Evolutionary conservation across 1,284 basidiomycete species (phyloP).

Genomic region (Cryptococcus sp.): DNA sequence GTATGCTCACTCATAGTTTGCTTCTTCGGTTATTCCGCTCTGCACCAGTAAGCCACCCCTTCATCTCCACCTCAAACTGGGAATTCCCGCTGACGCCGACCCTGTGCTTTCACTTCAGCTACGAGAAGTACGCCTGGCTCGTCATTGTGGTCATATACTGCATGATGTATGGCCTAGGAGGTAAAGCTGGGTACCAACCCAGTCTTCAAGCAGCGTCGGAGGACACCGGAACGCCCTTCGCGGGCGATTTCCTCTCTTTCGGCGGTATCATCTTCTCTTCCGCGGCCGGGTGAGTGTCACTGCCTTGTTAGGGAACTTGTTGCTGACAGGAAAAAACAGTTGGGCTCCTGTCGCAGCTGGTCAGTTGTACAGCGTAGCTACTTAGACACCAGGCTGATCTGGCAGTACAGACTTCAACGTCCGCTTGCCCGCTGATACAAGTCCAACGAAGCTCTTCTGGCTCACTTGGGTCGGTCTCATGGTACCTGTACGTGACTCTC

Average conservation of each 20-base stretch:
- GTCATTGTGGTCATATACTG: conserved; percentile 61
- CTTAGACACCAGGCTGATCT: too few relatives aligned
- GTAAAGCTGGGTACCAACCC: conserved; percentile 59
- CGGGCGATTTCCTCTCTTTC: conserved; percentile 59
- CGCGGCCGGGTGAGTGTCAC: conserved; percentile 52
- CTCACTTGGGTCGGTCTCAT: conserved; percentile 64
- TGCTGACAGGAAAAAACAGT: too few relatives aligned
- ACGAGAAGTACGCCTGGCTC: conserved; percentile 67
- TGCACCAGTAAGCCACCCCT: conserved; percentile 6
- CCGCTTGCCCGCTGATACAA: conserved; percentile 58
- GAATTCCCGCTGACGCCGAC: background rate
- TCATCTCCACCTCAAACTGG: background rate
- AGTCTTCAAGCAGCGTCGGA: conserved; percentile 57
- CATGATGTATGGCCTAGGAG: conserved; percentile 60
- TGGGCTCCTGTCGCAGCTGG: conserved; percentile 39
- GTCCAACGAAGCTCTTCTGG: conserved; percentile 59
- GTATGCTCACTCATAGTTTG: conserved; percentile 50
- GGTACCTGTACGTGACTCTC: conserved; percentile 42
- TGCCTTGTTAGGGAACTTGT: too few relatives aligned
- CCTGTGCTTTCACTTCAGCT: conserved; percentile 54
- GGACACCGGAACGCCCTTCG: conserved; percentile 56
- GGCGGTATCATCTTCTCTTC: conserved; percentile 64
- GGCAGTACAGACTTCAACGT: conserved; percentile 59
- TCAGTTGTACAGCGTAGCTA: too few relatives aligned
- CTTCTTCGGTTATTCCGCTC: conserved; percentile 53